A percentile compares a stretch with the other conserved stretches of the same genome.
Conservation (phyloP, 306 rosid species). For the Canavalia gladiata region DNA sequence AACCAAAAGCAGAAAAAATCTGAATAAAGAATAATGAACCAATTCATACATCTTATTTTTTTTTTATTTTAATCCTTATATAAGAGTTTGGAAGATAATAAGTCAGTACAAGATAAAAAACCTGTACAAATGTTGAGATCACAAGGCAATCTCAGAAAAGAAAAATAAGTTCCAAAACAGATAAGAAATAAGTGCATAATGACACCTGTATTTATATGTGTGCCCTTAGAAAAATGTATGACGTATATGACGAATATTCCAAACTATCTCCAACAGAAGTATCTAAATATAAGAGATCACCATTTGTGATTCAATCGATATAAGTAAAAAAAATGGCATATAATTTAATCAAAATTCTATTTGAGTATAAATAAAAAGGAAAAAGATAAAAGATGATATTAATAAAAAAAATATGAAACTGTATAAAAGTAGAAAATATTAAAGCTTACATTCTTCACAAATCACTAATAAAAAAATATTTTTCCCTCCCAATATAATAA, state of each 20-base stretch:
- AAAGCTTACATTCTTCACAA: constrained; percentile 18
- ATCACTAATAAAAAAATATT: constrained; percentile 16
- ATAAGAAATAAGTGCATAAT: constrained; percentile 83
- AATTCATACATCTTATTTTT: constrained; percentile 29
- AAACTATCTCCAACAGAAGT: constrained; percentile 89
- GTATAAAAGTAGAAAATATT: constrained; percentile 13
- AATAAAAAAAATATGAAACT: constrained; percentile 20
- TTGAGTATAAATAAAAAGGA: constrained; percentile 44
- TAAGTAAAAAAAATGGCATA: constrained; percentile 56
- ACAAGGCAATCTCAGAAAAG: constrained; percentile 47
- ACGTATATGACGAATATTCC: constrained; percentile 85
- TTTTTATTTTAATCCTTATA: not conserved
- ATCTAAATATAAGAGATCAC: constrained; percentile 77
- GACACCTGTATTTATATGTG: constrained; percentile 87
- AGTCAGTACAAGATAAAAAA: constrained; percentile 34
- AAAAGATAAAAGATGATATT: constrained; percentile 26
- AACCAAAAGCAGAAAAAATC: constrained; percentile 97
- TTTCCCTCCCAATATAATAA: constrained; percentile 1
- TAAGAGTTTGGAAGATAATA: constrained; percentile 10
- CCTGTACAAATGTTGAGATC: constrained; percentile 50
- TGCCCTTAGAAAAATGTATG: constrained; percentile 85
- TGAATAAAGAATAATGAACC: constrained; percentile 49
- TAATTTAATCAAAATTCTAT: constrained; percentile 58
- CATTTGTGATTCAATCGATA: constrained; percentile 72
- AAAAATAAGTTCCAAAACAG: constrained; percentile 57